Base-by-base conservation (phyloP, 805 yeast genomes). In the Wickerhamiella azymoides region DNA sequence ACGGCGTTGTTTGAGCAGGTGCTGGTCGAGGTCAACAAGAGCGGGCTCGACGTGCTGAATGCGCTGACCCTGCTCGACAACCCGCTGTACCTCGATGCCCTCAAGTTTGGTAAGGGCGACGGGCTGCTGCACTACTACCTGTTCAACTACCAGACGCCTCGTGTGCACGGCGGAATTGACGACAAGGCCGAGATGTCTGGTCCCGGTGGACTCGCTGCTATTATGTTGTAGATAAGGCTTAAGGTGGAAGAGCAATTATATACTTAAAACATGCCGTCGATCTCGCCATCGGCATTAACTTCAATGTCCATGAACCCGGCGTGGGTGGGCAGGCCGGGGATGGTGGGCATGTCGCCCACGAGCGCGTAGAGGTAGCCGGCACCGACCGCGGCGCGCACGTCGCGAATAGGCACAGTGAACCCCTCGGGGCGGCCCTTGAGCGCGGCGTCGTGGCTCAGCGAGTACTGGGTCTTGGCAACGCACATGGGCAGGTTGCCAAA, bases 251-350 rank as follows among this genome's bases (percentile, higher is more conserved):
- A 24, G 11, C 33, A 10, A 11, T 2, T 21, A 38, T 18, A 38
- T 25, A 35, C 17, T 57, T 70, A 88, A 62, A 88, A 88, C 62
- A 88, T 71, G 26, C 97, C 97, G 57, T 85, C 94, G 55, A 89
- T 88, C 60, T 86, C 86, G 48, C 97, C 98, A 27, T 84, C 82
- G 14, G 70, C 74, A 62, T 82, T 77, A 46, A 89, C 92, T 65
- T 89, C 98, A 49, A 89, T 96, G 60, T 88, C 84, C 95, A 89
- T 84, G 70, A 83, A 89, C 21, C 97, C 97, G 55, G 93, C 82
- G 62, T 84, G 88, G 9, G 97, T 89, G 47, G 96, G 93, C 60
- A 89, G 70, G 50, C 98, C 98, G 24, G 98, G 98, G 56, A 89
- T 88, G 24, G 98, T 89, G 80, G 82, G 86, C 58, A 89, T 89